A percentile compares a stretch with the other conserved stretches of the same genome.
Evolutionary conservation across 768 basidiomycete genomes (phyloP).

Genomic region (Termitomyces bulborhizus): DNA sequence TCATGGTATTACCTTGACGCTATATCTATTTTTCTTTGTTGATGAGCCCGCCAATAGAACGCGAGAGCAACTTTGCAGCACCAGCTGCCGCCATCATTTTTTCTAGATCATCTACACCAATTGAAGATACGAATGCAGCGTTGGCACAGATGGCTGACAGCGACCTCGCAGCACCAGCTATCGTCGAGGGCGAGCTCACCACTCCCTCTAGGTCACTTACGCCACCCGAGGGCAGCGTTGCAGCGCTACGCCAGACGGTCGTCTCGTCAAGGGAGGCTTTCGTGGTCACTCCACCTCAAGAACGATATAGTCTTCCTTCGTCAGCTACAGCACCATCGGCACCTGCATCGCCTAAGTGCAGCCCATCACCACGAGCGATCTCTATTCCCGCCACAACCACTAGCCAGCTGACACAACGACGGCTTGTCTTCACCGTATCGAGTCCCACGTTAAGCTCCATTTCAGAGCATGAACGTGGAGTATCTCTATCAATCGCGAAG

Average conservation of each 20-base stretch:
- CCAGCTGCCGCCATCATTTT: background rate
- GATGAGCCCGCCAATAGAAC: background rate
- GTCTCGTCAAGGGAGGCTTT: background rate
- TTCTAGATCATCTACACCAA: background rate
- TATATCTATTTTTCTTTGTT: background rate
- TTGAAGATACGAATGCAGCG: background rate
- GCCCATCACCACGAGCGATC: background rate
- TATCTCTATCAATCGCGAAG: background rate
- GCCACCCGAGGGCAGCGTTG: background rate
- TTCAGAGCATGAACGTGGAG: background rate
- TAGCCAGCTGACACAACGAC: background rate
- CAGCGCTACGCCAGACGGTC: background rate
- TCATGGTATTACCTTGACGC: background rate
- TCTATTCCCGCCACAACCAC: background rate
- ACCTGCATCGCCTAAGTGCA: background rate
- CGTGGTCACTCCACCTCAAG: background rate
- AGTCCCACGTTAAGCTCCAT: background rate
- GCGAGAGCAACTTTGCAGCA: background rate
- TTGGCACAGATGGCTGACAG: too few relatives aligned
- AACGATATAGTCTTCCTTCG: background rate
- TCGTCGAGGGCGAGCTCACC: background rate
- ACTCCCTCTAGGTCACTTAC: background rate
- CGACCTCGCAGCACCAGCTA: too few relatives aligned
- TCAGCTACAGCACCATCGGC: background rate
- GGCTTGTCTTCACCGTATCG: background rate